phyloP scores from a whole-genome alignment of 495 filamentous ascomycete genomes.

The Aspergillus haitiensis region DNA sequence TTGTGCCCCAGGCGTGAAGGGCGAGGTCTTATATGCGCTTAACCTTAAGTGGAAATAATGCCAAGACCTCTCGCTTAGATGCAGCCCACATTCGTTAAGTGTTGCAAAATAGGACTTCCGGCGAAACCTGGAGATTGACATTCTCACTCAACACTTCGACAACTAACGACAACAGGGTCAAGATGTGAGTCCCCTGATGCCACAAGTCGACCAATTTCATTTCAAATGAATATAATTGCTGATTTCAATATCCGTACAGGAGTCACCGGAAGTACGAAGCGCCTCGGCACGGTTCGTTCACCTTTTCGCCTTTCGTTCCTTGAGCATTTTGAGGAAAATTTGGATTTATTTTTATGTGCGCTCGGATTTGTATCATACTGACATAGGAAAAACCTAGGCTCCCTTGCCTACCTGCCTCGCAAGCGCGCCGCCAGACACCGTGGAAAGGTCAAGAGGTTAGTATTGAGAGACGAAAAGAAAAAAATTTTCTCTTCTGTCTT shows the following conservation, averaged over 20 bases:
- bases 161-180: conserved; percentile 57
- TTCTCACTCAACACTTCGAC: conserved; percentile 49
- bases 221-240: conserved; percentile 32
- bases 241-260: conserved; percentile 39
- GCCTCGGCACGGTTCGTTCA: conserved; percentile 82
- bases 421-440: conserved; percentile 96
- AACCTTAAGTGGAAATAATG: conserved; percentile 29
- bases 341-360: conserved; percentile 23
- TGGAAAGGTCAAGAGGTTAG: conserved; percentile 97
- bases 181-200: conserved; percentile 46
- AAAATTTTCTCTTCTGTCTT: conserved; percentile 20
- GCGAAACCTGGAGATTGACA: conserved; percentile 43
- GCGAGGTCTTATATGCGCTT: conserved; percentile 21
- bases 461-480: conserved; percentile 24
- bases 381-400: conserved; percentile 48
- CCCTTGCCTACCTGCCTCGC: conserved; percentile 92
- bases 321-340: conserved; percentile 30
- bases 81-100: conserved; percentile 50
- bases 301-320: conserved; percentile 29
- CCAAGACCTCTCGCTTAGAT: conserved; percentile 45
- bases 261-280: conserved; percentile 86
- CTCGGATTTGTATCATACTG: conserved; percentile 38
- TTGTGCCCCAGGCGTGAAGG: conserved; percentile 26
- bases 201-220: conserved; percentile 8
- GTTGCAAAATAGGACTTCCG: conserved; percentile 48